These are phyloP conservation scores for Carex kokanica DNA, from an alignment of 176 grass and related monocot genomes.

Conservation along the genomic window DNA sequence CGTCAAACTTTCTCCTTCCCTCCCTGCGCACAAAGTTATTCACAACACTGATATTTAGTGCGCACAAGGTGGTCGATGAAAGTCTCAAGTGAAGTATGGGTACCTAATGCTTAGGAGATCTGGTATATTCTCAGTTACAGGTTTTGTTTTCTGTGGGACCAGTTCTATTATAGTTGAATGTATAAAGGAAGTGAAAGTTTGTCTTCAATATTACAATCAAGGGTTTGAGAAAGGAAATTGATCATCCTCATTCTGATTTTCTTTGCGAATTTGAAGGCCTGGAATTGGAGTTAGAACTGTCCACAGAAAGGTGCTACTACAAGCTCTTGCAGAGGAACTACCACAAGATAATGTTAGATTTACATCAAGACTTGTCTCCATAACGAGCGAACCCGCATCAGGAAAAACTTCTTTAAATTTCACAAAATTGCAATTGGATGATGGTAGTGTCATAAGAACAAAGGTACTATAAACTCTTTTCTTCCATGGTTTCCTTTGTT, in stretches of 20 bases:
- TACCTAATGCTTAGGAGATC: background rate
- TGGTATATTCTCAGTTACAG: background rate
- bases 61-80: background rate
- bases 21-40: background rate
- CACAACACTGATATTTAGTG: too few species aligned
- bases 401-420: constrained; percentile 8
- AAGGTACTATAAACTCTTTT: constrained; percentile 17
- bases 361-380: constrained; percentile 29
- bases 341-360: constrained; percentile 34
- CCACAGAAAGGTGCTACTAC: constrained; percentile 23
- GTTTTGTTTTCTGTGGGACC: background rate
- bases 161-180: background rate
- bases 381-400: background rate
- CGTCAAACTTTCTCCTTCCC: background rate
- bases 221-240: background rate
- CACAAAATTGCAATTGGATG: constrained; percentile 25
- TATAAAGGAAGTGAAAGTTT: background rate
- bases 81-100: background rate
- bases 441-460: constrained; percentile 28
- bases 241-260: background rate
- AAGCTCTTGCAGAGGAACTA: constrained; percentile 32
- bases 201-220: background rate
- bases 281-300: constrained; percentile 31
- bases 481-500: background rate
- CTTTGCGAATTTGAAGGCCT: constrained; percentile 19